Evolutionary conservation across 75 land plant genomes (phyloP), one percentile per base, ranked within the genome.

Genomic region (Cupressus sempervirens): DNA sequence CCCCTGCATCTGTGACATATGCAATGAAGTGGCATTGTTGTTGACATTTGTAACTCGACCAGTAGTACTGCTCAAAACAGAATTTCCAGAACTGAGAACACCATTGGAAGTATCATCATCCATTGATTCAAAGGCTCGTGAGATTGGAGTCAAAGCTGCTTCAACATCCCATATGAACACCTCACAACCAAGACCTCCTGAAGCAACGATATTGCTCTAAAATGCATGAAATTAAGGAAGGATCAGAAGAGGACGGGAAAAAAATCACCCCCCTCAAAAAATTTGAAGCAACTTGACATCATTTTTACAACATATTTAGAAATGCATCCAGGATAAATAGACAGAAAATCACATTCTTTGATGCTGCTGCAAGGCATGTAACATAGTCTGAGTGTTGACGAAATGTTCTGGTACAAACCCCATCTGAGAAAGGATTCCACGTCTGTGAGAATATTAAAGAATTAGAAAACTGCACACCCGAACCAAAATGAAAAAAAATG

Each of bases 361-460:
- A 91, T 46, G 99, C 99, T 38, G 96, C 87, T 80, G 98, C 96
- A 80, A 98, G 94, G 86, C 99, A 92, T 34, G 93, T 94, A 82
- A 98, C 99, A 91, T 98, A 98, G 83, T 98, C 99, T 76, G 99
- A 94, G 84, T 98, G 99, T 83, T 96, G 98, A 43, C 94, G 92
- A 14, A 96, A 93, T 65, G 99, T 98, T 90, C 89, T 93, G 12
- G 91, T 92, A 84, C 99, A 96, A 41, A 80, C 90, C 80, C 95
- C 95, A 91, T 92, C 89, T 46, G 99, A 93, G 81, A 91, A 91
- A 73, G 92, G 76, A 65, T 91, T 88, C 99, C 99, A 98, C 7
- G 92, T 91, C 99, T 98, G 91, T 26, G 53, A 50, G 82, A 85
- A 52, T 67, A 58, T 23, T 83, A 85, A 9, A 45, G 36, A 67